Evolutionary conservation across 257 asterid genomes (phyloP), one percentile per base, ranked within the genome.

Genomic region (Handroanthus guayacan): DNA sequence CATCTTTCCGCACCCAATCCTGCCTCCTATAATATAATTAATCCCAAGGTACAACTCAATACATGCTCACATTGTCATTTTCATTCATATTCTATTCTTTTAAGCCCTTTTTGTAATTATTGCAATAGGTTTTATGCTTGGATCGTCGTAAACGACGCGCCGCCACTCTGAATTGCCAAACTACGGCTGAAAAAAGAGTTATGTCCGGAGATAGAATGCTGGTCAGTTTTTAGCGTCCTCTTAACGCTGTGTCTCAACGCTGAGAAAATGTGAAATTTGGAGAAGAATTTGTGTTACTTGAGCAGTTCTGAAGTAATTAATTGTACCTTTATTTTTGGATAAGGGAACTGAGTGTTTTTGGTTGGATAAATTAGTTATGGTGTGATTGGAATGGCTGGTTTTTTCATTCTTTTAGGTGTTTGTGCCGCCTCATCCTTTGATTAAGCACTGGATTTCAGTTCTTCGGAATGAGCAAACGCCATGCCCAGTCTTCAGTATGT

Each of bases 391-490:
- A 48, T 79, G 6, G 57, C 25, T 5, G 69, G 43, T 67, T 20
- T 48, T 55, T 41, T 39, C 45, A 56, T 56, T 72, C 31, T 25
- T 48, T 54, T 70, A 95, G 99, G 97, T 93, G 56, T 93, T 86
- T 84, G 99, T 95, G 62, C 99, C 99, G 62, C 97, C 96, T 16
- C 99, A 95, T 83, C 96, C 98, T 65, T 82, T 93, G 78, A 90
- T 95, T 64, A 93, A 95, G 89, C 99, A 95, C 78, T 95, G 99
- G 99, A 83, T 95, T 85, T 87, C 99, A 34, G 95, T 95, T 82
- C 90, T 95, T 76, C 90, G 99, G 78, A 95, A 93, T 74, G 96
- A 84, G 80, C 89, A 95, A 84, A 95, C 99, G 6, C 97, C 97
- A 77, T 75, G 82, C 78, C 88, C 97, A 0, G 78, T 95, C 37